Evolutionary conservation across 2,329 filamentous ascomycete species (phyloP).

Genomic region (Aspergillus puulaauensis): DNA sequence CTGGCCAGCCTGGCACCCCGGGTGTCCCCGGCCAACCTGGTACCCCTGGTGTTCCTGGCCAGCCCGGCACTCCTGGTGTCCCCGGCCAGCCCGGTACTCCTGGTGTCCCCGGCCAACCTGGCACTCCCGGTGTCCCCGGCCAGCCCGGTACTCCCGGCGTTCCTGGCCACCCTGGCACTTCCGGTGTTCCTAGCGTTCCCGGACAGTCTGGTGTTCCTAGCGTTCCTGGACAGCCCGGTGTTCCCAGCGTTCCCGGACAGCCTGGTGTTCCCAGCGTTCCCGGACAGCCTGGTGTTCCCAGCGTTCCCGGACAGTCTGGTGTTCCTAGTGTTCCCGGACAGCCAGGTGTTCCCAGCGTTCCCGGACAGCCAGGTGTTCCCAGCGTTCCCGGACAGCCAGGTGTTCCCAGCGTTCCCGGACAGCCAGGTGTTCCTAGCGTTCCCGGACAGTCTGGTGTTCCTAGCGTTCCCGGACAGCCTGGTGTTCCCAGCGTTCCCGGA

Average conservation of each 20-base stretch:
- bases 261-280: constrained; percentile 1
- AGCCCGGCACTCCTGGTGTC: not conserved
- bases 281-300: constrained; percentile 9
- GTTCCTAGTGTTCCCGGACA: not conserved
- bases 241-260: constrained; percentile 1
- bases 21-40: constrained; percentile 3
- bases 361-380: not conserved
- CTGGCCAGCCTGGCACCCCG: constrained; percentile 9
- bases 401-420: constrained; percentile 1
- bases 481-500: not conserved
- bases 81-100: constrained; percentile 1
- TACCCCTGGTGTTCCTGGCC: constrained; percentile 8
- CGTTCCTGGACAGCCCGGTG: constrained; percentile 4
- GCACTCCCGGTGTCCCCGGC: constrained; percentile 3
- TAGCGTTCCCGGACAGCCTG: not conserved
- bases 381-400: constrained; percentile 1
- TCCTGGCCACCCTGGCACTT: constrained; percentile 4
- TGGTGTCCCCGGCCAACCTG: constrained; percentile 1
- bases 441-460: not conserved
- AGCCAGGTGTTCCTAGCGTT: not conserved
- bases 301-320: constrained; percentile 2
- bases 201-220: not conserved
- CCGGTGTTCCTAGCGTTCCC: constrained; percentile 4
- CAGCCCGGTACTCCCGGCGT: not conserved
- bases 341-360: not conserved